Conservation (phyloP, 176 grass and related monocot genomes). For the Carex kokanica region DNA sequence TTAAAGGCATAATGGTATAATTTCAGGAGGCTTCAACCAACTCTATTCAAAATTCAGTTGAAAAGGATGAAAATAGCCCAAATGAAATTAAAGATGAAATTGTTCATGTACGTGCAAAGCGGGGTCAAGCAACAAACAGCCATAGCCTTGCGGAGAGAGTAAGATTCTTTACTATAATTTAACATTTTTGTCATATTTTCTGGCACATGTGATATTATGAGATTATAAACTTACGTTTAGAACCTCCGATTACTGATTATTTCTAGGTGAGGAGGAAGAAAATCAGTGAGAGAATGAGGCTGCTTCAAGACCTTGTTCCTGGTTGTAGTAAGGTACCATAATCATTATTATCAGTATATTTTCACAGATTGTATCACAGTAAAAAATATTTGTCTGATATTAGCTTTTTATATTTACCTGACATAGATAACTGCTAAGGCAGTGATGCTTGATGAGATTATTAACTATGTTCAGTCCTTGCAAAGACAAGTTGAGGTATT, state of each 20-base stretch:
- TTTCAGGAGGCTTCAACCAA: constrained; percentile 44
- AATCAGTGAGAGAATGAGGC: constrained; percentile 97
- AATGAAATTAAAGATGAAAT: constrained; percentile 76
- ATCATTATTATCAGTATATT: constrained; percentile 9
- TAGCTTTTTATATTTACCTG: constrained; percentile 19
- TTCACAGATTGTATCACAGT: not conserved
- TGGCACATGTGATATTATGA: not conserved
- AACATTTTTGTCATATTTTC: not conserved
- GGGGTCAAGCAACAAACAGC: constrained; percentile 90
- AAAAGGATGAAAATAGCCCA: constrained; percentile 42
- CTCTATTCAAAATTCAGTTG: constrained; percentile 32
- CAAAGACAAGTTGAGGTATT: constrained; percentile 94
- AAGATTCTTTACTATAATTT: constrained; percentile 24
- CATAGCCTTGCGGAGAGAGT: constrained; percentile 99
- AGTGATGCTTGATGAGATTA: constrained; percentile 99
- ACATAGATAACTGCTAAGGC: constrained; percentile 90
- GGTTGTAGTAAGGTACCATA: constrained; percentile 78
- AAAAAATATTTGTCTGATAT: not conserved
- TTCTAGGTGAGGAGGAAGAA: constrained; percentile 89
- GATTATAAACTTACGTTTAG: not conserved
- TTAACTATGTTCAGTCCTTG: constrained; percentile 97
- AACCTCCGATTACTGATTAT: not conserved
- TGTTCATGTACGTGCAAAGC: constrained; percentile 87
- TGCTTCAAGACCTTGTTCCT: constrained; percentile 99
- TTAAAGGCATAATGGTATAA: not conserved